Evolutionary conservation across 768 basidiomycete genomes (phyloP).

Genomic region (Leccinum boreale): DNA sequence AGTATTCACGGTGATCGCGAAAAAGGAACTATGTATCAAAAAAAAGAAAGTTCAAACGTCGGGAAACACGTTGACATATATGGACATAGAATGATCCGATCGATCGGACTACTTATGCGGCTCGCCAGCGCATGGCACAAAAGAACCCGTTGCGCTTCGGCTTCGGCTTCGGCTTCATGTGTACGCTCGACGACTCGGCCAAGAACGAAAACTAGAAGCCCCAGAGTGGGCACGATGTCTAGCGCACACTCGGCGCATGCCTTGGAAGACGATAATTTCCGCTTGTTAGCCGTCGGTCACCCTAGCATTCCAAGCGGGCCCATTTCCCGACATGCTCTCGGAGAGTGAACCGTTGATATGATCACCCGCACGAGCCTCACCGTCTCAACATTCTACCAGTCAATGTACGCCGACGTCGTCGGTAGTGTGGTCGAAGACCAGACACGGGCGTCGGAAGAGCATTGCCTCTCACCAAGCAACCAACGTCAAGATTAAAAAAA

Average conservation of each 20-base stretch:
- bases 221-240: neutral
- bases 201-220: neutral
- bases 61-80: neutral
- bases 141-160: neutral
- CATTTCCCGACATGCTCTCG: neutral
- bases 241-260: neutral
- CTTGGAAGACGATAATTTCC: slow-evolving; percentile 8
- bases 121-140: neutral
- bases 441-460: neutral
- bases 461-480: neutral
- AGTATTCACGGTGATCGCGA: neutral
- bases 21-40: neutral
- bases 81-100: neutral
- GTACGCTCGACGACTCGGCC: neutral
- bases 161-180: neutral
- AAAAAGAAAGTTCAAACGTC: neutral
- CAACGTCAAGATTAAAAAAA: neutral
- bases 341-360: neutral
- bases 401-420: neutral
- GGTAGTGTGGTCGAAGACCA: neutral
- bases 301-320: neutral
- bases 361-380: slow-evolving; percentile 3
- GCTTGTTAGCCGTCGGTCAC: neutral
- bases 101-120: slow-evolving; percentile 5
- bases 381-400: neutral